phyloP scores from a whole-genome alignment of 1,284 basidiomycete species.

The Tremellales sp. region DNA sequence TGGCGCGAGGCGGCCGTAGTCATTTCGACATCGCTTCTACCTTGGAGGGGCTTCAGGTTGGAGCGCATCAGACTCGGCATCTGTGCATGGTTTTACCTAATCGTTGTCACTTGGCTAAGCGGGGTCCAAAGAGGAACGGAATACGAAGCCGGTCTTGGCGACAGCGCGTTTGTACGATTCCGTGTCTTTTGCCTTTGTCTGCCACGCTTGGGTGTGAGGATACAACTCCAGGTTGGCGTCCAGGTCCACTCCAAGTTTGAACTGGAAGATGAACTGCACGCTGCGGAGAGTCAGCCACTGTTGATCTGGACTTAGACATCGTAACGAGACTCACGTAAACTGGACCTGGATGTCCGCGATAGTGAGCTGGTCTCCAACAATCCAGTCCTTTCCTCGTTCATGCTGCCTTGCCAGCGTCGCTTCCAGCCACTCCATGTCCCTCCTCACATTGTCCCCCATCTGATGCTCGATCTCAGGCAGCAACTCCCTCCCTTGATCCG shows the following conservation, averaged over 20 bases:
- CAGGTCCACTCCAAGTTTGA: slow-evolving; percentile 5
- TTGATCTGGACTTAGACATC: neutral
- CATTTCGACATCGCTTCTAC: too few species aligned
- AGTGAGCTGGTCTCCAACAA: slow-evolving; percentile 5
- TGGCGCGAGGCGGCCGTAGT: too few species aligned
- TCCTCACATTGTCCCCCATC: slow-evolving; percentile 9
- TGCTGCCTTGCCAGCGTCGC: slow-evolving; percentile 2
- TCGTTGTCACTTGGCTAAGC: too few species aligned
- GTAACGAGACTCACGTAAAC: slow-evolving; percentile 4
- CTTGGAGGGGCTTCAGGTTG: too few species aligned
- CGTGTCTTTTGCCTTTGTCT: slow-evolving; percentile 4
- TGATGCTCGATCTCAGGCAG: slow-evolving; percentile 4
- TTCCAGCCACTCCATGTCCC: slow-evolving; percentile 9
- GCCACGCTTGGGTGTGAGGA: neutral
- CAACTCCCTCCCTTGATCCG: slow-evolving; percentile 1
- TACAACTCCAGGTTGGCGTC: slow-evolving; percentile 1
- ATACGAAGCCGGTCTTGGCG: slow-evolving; percentile 7
- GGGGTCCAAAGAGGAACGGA: too few species aligned
- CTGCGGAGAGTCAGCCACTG: neutral
- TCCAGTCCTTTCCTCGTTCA: slow-evolving; percentile 3
- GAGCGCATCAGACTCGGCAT: too few species aligned
- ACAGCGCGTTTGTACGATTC: slow-evolving; percentile 8
- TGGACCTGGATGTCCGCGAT: slow-evolving; percentile 10
- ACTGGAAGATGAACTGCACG: slow-evolving; percentile 8
- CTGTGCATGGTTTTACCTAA: too few species aligned